Conservation (phyloP, 768 basidiomycete genomes). For the Lentinula guzmanii region DNA sequence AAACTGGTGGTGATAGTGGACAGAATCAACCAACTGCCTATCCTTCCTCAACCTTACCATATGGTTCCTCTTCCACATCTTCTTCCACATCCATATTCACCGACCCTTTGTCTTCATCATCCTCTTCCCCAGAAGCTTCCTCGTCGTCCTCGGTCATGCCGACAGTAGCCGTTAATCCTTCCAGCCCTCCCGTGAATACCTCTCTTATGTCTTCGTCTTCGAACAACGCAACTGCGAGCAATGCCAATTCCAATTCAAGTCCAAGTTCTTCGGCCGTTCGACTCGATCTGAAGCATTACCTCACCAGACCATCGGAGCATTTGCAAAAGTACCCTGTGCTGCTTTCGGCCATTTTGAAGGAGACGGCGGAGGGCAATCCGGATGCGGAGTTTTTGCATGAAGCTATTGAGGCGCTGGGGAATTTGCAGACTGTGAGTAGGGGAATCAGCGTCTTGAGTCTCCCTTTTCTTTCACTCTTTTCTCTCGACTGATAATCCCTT, state of each 20-base stretch:
- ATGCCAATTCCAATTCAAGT: background rate
- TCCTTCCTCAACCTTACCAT: background rate
- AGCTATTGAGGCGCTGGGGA: conserved; percentile 80
- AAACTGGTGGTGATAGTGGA: background rate
- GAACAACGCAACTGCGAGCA: background rate
- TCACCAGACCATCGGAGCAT: conserved; percentile 76
- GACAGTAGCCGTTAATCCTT: background rate
- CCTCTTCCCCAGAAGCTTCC: background rate
- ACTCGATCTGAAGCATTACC: conserved; percentile 70
- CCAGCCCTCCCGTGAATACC: background rate
- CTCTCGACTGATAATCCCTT: no score
- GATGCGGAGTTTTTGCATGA: conserved; percentile 80
- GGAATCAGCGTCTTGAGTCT: no score
- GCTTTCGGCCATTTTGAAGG: conserved; percentile 80
- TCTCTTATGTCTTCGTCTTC: background rate
- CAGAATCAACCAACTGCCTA: background rate
- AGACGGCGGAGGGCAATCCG: conserved; percentile 67
- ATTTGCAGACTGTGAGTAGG: conserved; percentile 40
- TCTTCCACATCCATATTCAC: background rate
- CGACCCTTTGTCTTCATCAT: background rate
- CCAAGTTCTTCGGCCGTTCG: conserved; percentile 15
- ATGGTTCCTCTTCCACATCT: background rate
- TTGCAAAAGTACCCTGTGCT: conserved; percentile 80
- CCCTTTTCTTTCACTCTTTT: no score
- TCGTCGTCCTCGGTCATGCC: background rate